phyloP scores from a whole-genome alignment of 1,284 basidiomycete genomes.

The Ganoderma meredithae region DNA sequence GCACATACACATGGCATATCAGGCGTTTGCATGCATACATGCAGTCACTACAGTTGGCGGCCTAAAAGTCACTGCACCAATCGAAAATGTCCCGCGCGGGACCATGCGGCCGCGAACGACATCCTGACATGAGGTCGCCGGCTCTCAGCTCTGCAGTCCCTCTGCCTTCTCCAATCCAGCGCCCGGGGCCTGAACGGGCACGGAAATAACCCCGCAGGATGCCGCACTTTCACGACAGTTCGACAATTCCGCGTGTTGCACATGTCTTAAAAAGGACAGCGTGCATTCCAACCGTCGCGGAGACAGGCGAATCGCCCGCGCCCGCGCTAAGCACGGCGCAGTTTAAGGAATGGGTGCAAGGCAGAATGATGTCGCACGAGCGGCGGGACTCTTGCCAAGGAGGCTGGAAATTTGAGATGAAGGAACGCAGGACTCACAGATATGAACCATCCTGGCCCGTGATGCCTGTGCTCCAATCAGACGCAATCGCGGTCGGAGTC shows the following conservation, averaged over 20 bases:
- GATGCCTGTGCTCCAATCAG: conserved; percentile 63
- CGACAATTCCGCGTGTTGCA: not conserved
- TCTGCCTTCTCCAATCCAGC: not conserved
- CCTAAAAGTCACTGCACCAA: not conserved
- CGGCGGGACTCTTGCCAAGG: not conserved
- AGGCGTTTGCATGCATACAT: not conserved
- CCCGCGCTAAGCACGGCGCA: not conserved
- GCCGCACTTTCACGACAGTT: not conserved
- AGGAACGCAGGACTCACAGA: conserved; percentile 58
- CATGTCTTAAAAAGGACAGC: not conserved
- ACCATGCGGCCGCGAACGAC: not conserved
- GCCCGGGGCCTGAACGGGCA: not conserved
- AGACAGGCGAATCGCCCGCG: not conserved
- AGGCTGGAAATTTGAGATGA: not conserved
- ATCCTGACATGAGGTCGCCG: not conserved
- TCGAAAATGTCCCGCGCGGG: not conserved
- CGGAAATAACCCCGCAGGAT: not conserved
- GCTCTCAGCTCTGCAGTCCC: not conserved
- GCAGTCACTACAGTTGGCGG: not conserved
- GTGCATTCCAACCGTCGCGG: not conserved
- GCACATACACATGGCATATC: not conserved
- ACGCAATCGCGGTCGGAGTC: not conserved
- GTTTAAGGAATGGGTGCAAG: not conserved
- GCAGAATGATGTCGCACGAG: not conserved
- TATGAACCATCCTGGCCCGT: conserved; percentile 94